Percentiles rank a stretch among this genome's conserved stretches.
Conservation (phyloP, 805 yeast species). For the Ogataea parapolymorpha region DNA sequence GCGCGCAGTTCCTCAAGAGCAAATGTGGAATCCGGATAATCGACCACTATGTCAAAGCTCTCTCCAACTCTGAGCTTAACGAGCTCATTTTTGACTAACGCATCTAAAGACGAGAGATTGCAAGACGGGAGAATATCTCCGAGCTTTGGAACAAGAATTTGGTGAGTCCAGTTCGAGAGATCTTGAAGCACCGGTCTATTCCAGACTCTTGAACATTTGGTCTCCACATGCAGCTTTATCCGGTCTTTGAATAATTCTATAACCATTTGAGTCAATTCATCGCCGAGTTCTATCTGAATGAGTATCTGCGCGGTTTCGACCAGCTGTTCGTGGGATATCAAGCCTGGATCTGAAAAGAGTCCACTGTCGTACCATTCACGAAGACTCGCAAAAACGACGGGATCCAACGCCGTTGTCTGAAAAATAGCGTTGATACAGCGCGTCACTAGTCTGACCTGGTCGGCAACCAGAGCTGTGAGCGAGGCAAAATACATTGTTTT, state of each 20-base stretch:
- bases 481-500: constrained; percentile 13
- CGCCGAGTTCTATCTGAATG: constrained; percentile 18
- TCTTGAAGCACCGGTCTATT: constrained; percentile 32
- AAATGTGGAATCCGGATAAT: constrained; percentile 48
- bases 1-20: constrained; percentile 57
- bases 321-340: constrained; percentile 12
- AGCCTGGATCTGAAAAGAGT: constrained; percentile 12
- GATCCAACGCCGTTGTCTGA: constrained; percentile 13
- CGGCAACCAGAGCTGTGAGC: constrained; percentile 9
- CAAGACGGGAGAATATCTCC: constrained; percentile 15
- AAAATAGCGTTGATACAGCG: constrained; percentile 25
- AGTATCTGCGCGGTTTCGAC: constrained; percentile 18
- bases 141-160: constrained; percentile 36
- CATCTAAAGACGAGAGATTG: constrained; percentile 17
- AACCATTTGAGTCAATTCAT: constrained; percentile 29
- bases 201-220: constrained; percentile 38
- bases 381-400: constrained; percentile 10
- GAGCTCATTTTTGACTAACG: constrained; percentile 24
- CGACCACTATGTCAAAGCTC: constrained; percentile 53
- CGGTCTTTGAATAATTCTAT: constrained; percentile 37
- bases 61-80: constrained; percentile 51
- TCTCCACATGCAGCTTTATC: constrained; percentile 33
- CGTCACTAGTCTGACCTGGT: constrained; percentile 17
- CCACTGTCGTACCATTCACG: constrained; percentile 15
- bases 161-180: constrained; percentile 38